These are phyloP conservation scores for Polygonum aviculare DNA, from an alignment of 148 eudicot species.

Conservation along the genomic window DNA sequence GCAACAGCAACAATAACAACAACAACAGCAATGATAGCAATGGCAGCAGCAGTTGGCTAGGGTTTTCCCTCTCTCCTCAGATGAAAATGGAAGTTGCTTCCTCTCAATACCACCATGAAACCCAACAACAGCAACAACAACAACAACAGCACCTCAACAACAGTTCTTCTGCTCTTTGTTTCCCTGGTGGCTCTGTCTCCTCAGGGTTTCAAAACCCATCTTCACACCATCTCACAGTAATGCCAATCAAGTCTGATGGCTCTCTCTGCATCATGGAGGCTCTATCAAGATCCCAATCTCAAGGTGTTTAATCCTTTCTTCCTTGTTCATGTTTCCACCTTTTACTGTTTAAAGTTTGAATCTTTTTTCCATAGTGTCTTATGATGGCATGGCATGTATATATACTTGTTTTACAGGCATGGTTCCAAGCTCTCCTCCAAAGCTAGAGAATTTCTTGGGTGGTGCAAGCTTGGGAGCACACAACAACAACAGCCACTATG, in stretches of 20 bases:
- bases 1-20: conserved; percentile 17
- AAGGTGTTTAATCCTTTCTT: not conserved
- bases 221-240: conserved; percentile 36
- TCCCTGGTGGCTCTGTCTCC: not conserved
- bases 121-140: not conserved
- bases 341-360: not conserved
- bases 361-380: not conserved
- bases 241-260: conserved; percentile 94
- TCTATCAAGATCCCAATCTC: conserved; percentile 12
- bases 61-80: conserved; percentile 41
- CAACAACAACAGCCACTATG: conserved; percentile 27
- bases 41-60: conserved; percentile 21
- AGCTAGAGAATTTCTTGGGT: conserved; percentile 82
- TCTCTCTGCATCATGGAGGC: conserved; percentile 78
- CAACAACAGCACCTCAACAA: not conserved
- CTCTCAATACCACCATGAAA: conserved; percentile 14
- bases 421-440: conserved; percentile 47
- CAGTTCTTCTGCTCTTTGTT: conserved; percentile 5
- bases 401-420: conserved; percentile 26
- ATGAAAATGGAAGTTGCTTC: conserved; percentile 37
- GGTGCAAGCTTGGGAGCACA: conserved; percentile 48
- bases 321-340: not conserved
- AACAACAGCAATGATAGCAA: conserved; percentile 20
- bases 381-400: not conserved
- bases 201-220: conserved; percentile 25